Evolutionary conservation across 768 basidiomycete genomes (phyloP).

Genomic region (Imleria badia): DNA sequence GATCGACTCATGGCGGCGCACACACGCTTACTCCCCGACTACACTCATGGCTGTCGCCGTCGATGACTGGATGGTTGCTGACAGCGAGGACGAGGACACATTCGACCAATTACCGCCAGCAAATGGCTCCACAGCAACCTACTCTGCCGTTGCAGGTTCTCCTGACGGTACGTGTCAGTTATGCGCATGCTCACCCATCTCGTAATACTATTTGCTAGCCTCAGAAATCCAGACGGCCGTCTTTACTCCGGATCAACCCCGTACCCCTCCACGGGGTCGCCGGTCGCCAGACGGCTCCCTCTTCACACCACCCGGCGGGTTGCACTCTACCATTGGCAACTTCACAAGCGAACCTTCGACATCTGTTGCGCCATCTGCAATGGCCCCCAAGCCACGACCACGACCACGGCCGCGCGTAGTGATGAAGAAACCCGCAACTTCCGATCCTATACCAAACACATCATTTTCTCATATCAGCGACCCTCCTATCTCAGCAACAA

Average conservation of each 20-base stretch:
- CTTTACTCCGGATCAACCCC: constrained; percentile 13
- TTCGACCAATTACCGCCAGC: not conserved
- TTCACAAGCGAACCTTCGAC: constrained; percentile 14
- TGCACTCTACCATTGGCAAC: constrained; percentile 10
- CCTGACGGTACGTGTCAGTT: constrained; percentile 10
- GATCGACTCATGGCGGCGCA: constrained; percentile 1
- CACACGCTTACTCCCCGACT: not conserved
- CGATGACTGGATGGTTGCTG: constrained; percentile 47
- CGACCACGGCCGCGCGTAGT: constrained; percentile 35
- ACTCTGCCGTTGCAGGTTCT: not conserved
- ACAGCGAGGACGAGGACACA: constrained; percentile 43
- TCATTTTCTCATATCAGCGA: constrained; percentile 26
- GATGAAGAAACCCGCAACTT: constrained; percentile 16
- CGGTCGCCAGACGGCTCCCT: constrained; percentile 18
- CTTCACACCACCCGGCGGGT: constrained; percentile 20
- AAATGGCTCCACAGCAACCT: not conserved
- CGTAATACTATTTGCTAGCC: not conserved
- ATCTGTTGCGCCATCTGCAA: not conserved
- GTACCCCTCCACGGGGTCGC: constrained; percentile 14
- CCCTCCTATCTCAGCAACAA: constrained; percentile 7
- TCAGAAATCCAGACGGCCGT: constrained; percentile 21
- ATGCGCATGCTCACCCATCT: not conserved
- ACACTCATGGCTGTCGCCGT: constrained; percentile 11
- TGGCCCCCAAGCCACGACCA: constrained; percentile 20
- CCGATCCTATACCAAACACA: not conserved